phyloP scores from a whole-genome alignment of 495 filamentous ascomycete species.

The Aspergillus mulundensis region DNA sequence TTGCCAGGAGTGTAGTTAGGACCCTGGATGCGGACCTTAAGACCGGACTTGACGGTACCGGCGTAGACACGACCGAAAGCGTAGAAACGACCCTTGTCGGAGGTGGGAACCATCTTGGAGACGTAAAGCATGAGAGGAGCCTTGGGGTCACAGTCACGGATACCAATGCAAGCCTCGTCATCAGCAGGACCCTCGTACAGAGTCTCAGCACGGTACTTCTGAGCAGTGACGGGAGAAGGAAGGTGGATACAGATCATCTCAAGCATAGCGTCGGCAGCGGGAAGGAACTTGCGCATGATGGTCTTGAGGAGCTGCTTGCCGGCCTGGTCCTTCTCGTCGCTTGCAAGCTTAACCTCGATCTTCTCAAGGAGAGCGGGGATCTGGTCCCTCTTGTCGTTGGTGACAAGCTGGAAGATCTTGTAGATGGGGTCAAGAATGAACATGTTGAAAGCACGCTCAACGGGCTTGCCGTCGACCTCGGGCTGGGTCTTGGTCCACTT shows the following conservation, averaged over 20 bases:
- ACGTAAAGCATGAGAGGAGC: conserved; percentile 99
- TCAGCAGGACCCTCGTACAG: conserved; percentile 96
- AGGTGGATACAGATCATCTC: conserved; percentile 99
- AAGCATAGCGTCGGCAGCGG: conserved; percentile 93
- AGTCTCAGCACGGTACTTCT: conserved; percentile 97
- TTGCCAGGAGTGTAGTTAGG: conserved; percentile 97
- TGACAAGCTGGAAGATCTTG: conserved; percentile 91
- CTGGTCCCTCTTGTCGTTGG: conserved; percentile 99
- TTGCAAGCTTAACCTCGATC: conserved; percentile 82
- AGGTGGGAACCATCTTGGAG: conserved; percentile 99
- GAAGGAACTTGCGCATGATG: conserved; percentile 97
- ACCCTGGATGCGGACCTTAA: conserved; percentile 99
- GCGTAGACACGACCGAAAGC: conserved; percentile 99
- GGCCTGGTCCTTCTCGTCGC: conserved; percentile 87
- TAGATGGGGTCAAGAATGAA: conserved; percentile 99
- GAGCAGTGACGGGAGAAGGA: conserved; percentile 90
- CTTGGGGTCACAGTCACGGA: conserved; percentile 97
- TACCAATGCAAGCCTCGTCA: conserved; percentile 87
- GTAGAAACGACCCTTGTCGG: conserved; percentile 99
- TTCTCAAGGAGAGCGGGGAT: conserved; percentile 76
- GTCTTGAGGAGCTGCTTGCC: conserved; percentile 97
- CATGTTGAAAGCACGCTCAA: conserved; percentile 98
- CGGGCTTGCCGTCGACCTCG: conserved; percentile 74
- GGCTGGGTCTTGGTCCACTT: conserved; percentile 87
- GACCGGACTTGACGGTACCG: conserved; percentile 91